Percentiles rank a stretch among this genome's conserved stretches.
Evolutionary conservation across 768 basidiomycete species (phyloP).

Genomic region (Lactarius hatsudake): DNA sequence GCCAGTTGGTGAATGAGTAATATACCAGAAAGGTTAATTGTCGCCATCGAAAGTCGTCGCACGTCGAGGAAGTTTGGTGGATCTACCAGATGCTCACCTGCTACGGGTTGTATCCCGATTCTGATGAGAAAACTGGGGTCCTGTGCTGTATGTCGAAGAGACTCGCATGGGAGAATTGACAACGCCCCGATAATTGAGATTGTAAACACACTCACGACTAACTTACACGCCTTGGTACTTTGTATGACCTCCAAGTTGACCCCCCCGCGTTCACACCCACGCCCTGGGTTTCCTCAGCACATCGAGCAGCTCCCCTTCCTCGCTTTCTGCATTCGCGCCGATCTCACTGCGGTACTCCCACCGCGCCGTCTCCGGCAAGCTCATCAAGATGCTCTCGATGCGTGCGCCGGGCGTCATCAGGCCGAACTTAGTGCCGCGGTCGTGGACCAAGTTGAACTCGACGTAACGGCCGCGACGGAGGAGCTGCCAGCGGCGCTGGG

Average conservation of each 20-base stretch:
- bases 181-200: background rate
- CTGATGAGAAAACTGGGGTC: background rate
- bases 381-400: constrained; percentile 65
- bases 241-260: background rate
- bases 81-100: too few relatives aligned
- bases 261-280: constrained; percentile 37
- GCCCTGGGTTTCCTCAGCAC: constrained; percentile 48
- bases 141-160: background rate
- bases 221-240: background rate
- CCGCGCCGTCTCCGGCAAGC: constrained; percentile 59
- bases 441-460: constrained; percentile 78
- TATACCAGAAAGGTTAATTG: too few relatives aligned
- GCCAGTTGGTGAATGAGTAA: too few relatives aligned
- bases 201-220: background rate
- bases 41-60: too few relatives aligned
- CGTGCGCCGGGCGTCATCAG: constrained; percentile 56
- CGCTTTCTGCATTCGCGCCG: constrained; percentile 45
- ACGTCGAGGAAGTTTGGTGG: too few relatives aligned
- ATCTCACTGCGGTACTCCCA: constrained; percentile 69
- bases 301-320: constrained; percentile 51
- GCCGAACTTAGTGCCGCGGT: constrained; percentile 68
- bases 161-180: background rate
- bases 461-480: constrained; percentile 89
- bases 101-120: too few relatives aligned
- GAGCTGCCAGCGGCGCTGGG: constrained; percentile 88